A percentile compares a stretch with the other conserved stretches of the same genome.
phyloP scores from a whole-genome alignment of 306 rosid genomes.

The Pyrus pyrifolia region DNA sequence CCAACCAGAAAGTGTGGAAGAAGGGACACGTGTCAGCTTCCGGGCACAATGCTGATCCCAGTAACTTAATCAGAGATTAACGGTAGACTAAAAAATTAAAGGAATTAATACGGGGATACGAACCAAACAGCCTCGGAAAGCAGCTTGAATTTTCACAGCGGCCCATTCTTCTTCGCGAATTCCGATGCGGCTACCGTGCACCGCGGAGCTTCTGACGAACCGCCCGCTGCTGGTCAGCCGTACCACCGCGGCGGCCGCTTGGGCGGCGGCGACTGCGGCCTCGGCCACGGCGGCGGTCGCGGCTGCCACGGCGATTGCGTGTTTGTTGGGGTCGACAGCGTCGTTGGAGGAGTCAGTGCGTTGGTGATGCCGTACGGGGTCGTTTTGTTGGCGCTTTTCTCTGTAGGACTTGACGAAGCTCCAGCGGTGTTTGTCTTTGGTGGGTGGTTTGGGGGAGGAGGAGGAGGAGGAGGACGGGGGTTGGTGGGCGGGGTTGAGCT shows the following conservation, averaged over 20 bases:
- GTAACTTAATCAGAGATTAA: neutral
- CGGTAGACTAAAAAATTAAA: neutral
- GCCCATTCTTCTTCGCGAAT: constrained; percentile 57
- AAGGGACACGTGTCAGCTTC: constrained; percentile 9
- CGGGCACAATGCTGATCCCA: constrained; percentile 8
- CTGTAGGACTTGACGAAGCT: constrained; percentile 57
- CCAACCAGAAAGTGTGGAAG: neutral
- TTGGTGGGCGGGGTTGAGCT: constrained; percentile 9
- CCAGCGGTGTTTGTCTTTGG: constrained; percentile 57
- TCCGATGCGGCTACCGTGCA: neutral
- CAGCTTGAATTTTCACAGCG: constrained; percentile 72
- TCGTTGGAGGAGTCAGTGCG: neutral
- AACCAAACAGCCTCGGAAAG: constrained; percentile 85
- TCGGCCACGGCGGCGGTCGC: constrained; percentile 49
- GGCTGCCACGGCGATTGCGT: constrained; percentile 53
- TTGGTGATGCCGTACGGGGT: neutral
- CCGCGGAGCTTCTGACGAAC: constrained; percentile 1
- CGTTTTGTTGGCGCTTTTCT: constrained; percentile 24
- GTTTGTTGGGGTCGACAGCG: constrained; percentile 25
- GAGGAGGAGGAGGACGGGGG: neutral
- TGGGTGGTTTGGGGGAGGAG: constrained; percentile 20
- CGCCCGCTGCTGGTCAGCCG: constrained; percentile 37
- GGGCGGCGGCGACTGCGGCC: constrained; percentile 56
- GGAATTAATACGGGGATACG: neutral
- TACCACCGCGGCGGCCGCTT: constrained; percentile 50